Base-by-base conservation (phyloP, 73 alveolate genomes). In the Paramecium primaurelia region DNA sequence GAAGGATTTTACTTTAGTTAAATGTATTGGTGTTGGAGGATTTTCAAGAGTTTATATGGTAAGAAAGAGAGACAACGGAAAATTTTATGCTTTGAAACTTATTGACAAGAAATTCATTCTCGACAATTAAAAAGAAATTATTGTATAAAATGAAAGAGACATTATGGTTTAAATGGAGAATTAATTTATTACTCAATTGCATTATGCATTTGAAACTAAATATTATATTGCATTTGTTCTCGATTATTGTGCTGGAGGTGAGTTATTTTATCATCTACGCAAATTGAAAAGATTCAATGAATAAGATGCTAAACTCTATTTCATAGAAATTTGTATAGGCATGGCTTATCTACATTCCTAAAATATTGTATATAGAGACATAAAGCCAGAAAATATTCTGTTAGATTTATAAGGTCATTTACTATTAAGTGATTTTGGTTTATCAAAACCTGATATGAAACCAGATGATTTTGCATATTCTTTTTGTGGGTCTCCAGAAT, bases 311-410 rank as follows among this genome's bases (percentile, higher is more conserved):
- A 89, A 91, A 75, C 59, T 92, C 86, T 95, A 95, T 71, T 92
- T 96, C 30, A 95, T 91, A 1, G 95, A 95, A 84, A 93, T 95
- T 71, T 59, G 95, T 44, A 80, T 94, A 49, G 98, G 95, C 6
- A 54, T 96, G 88, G 98, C 95, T 86, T 92, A 94, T 59, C 88
- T 96, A 1, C 98, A 96, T 59, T 68, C 86, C 28, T 28, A 83
- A 44, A 58, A 89, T 30, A 95, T 98, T 68, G 97, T 98, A 32
- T 99, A 98, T 90, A 86, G 99, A 86, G 99, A 98, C 88, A 91
- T 98, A 36, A 98, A 98, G 73, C 99, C 99, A 6, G 99, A 98
- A 92, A 98, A 98, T 92, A 96, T 98, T 73, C 83, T 96, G 9
- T 86, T 94, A 42, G 97, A 94, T 77, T 58, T 94, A 38, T 73